Percentiles rank a stretch among this genome's conserved stretches.
Conservation (phyloP, 1,284 basidiomycete species). For the Chondrostereum purpureum region DNA sequence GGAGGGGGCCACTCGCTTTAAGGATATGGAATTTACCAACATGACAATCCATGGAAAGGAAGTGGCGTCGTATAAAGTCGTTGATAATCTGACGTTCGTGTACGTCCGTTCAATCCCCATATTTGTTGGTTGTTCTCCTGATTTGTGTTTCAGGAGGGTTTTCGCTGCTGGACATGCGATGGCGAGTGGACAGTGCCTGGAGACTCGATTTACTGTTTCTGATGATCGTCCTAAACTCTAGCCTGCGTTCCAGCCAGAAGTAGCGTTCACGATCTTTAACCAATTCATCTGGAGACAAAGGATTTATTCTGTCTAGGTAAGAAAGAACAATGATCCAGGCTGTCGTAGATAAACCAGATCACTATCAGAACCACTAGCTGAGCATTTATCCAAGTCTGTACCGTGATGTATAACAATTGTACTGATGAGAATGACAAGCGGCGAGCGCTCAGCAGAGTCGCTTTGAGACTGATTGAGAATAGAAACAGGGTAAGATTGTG, state of each 20-base stretch:
- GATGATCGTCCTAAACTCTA: not conserved
- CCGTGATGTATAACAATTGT: too few relatives aligned
- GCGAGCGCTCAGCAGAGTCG: too few relatives aligned
- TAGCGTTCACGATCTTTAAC: not conserved
- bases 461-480: too few relatives aligned
- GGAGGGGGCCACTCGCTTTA: constrained; percentile 9
- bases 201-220: not conserved
- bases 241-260: not conserved
- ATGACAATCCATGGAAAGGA: constrained; percentile 3
- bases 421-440: too few relatives aligned
- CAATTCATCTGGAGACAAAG: not conserved
- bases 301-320: not conserved
- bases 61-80: constrained; percentile 6
- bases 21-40: constrained; percentile 4
- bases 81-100: constrained; percentile 10
- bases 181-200: too few relatives aligned
- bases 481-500: too few relatives aligned
- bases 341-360: too few relatives aligned
- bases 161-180: not conserved
- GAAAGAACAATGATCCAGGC: too few relatives aligned
- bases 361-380: too few relatives aligned
- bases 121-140: not conserved
- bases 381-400: too few relatives aligned
- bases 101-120: constrained; percentile 22
- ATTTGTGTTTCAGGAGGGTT: constrained; percentile 3